Evolutionary conservation across 306 rosid species (phyloP).

Genomic region (Biancaea sappan): DNA sequence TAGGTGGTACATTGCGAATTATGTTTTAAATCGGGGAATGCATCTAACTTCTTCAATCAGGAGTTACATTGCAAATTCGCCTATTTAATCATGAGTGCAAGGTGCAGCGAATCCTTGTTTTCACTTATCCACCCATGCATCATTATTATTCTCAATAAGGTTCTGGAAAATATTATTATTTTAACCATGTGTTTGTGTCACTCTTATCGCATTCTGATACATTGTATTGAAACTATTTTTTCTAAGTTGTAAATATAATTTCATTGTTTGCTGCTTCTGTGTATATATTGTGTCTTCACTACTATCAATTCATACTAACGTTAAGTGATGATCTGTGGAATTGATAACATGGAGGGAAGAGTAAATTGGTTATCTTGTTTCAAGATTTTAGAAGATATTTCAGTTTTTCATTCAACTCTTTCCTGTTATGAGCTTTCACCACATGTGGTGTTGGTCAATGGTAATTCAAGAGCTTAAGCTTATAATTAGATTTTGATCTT

Average conservation of each 20-base stretch:
- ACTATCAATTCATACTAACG: conserved; percentile 1
- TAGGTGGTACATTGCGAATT: conserved; percentile 9
- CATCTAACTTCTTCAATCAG: neutral
- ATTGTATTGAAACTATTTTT: neutral
- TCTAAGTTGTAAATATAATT: neutral
- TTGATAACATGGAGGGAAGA: neutral
- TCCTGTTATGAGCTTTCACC: neutral
- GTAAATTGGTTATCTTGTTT: neutral
- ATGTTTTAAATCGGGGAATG: neutral
- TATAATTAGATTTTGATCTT: neutral
- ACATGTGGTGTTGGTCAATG: neutral
- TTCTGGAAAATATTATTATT: neutral
- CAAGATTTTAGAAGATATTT: neutral
- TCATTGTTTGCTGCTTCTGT: neutral
- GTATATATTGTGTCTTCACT: neutral
- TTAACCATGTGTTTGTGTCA: neutral
- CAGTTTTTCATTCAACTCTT: neutral
- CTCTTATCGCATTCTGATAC: conserved; percentile 6
- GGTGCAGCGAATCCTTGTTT: neutral
- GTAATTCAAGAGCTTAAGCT: conserved; percentile 11
- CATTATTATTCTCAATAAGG: neutral
- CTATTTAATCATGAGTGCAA: neutral
- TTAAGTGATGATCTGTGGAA: conserved; percentile 3
- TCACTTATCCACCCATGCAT: neutral
- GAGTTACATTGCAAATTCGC: neutral